Evolutionary conservation across 768 basidiomycete species (phyloP).

Genomic region (Collybiopsis confluens): DNA sequence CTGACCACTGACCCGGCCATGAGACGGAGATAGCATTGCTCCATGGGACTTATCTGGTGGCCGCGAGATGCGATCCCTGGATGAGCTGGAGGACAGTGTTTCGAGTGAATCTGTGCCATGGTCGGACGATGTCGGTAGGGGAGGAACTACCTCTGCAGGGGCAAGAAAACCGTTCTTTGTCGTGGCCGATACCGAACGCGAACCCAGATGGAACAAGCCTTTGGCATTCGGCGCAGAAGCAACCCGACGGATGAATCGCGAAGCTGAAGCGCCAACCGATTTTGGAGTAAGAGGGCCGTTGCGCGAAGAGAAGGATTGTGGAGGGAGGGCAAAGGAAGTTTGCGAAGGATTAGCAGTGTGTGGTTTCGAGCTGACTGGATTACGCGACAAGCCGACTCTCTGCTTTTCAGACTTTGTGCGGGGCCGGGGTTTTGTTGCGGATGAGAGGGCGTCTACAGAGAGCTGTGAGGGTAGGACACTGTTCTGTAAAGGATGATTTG

Average conservation of each 20-base stretch:
- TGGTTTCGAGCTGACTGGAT: constrained; percentile 20
- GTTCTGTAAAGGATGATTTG: neutral
- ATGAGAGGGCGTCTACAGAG: constrained; percentile 34
- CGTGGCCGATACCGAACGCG: constrained; percentile 49
- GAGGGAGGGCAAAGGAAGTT: constrained; percentile 36
- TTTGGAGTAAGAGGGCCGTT: constrained; percentile 60
- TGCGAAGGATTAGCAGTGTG: constrained; percentile 45
- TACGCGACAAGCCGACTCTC: constrained; percentile 19
- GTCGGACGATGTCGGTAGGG: constrained; percentile 49
- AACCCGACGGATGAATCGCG: constrained; percentile 90
- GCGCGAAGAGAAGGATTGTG: constrained; percentile 34
- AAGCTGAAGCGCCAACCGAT: constrained; percentile 67
- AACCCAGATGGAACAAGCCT: constrained; percentile 68
- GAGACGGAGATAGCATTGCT: constrained; percentile 31
- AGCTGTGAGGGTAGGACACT: constrained; percentile 12
- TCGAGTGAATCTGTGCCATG: constrained; percentile 70
- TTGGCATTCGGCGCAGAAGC: constrained; percentile 97
- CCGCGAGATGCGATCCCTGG: constrained; percentile 47
- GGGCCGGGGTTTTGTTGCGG: constrained; percentile 22
- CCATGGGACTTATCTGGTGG: constrained; percentile 34
- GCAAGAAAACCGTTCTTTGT: constrained; percentile 79
- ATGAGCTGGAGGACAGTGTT: constrained; percentile 74
- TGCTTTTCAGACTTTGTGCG: constrained; percentile 49
- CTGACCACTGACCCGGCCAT: constrained; percentile 40
- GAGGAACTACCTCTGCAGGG: constrained; percentile 58